A percentile compares a stretch with the other conserved stretches of the same genome.
Conservation (phyloP, 164 flowering plant species). For the Chimonanthus praecox region DNA sequence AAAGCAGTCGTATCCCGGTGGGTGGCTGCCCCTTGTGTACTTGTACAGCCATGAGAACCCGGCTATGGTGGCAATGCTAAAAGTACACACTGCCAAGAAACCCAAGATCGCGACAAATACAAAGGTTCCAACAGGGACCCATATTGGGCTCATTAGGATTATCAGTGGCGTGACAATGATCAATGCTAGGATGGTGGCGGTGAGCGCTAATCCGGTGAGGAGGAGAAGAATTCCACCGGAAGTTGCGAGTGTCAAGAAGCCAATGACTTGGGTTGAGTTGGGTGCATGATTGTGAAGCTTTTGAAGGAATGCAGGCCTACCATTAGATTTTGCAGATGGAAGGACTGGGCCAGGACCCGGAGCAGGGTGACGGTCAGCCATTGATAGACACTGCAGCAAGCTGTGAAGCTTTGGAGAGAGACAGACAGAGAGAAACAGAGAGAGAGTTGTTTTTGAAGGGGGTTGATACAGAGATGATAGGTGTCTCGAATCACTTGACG, state of each 20-base stretch:
- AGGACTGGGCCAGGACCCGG: background rate
- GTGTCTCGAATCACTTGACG: too few species aligned
- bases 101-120: constrained; percentile 36
- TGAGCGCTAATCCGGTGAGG: constrained; percentile 65
- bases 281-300: constrained; percentile 46
- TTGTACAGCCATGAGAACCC: constrained; percentile 58
- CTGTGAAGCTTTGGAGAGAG: too few species aligned
- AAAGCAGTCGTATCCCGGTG: constrained; percentile 57
- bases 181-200: constrained; percentile 43
- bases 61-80: constrained; percentile 33
- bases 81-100: constrained; percentile 37
- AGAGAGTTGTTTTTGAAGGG: too few species aligned
- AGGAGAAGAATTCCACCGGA: constrained; percentile 52
- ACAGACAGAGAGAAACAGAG: too few species aligned
- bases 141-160: constrained; percentile 64
- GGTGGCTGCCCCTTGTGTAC: constrained; percentile 51
- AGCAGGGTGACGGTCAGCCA: too few species aligned
- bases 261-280: constrained; percentile 53
- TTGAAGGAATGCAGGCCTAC: background rate
- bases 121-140: constrained; percentile 56
- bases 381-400: too few species aligned
- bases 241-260: constrained; percentile 55
- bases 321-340: background rate
- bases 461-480: too few species aligned
- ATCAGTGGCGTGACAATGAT: constrained; percentile 59